A percentile compares a stretch with the other conserved stretches of the same genome.
phyloP scores from a whole-genome alignment of 108 stramenopile genomes.

The Nannochloropsis granulata region DNA sequence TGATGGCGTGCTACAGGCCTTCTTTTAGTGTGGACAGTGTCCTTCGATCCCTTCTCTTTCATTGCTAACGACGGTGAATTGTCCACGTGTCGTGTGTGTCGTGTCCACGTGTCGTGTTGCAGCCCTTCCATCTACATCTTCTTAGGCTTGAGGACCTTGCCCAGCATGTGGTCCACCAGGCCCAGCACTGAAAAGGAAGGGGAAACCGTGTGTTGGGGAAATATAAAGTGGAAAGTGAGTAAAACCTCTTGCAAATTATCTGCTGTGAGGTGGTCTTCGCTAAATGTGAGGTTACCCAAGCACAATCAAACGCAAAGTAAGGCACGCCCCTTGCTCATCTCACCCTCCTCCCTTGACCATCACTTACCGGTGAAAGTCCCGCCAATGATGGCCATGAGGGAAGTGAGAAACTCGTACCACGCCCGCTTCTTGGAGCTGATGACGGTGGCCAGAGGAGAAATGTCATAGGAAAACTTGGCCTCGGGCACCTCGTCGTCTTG shows the following conservation, averaged over 20 bases:
- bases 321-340: no score
- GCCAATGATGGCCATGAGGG: constrained; percentile 85
- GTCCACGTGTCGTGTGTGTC: no score
- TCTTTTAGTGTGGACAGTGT: no score
- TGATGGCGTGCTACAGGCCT: no score
- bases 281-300: background rate
- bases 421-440: constrained; percentile 9
- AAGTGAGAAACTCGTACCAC: constrained; percentile 90
- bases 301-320: background rate
- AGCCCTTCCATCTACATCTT: constrained; percentile 5
- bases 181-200: constrained; percentile 52
- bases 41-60: no score
- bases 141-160: constrained; percentile 66
- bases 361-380: constrained; percentile 73
- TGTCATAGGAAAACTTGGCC: constrained; percentile 35
- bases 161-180: constrained; percentile 72
- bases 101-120: no score
- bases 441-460: constrained; percentile 36
- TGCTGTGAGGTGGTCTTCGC: no score
- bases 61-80: no score
- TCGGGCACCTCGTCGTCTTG: constrained; percentile 21
- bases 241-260: background rate
- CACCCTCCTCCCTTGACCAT: no score
- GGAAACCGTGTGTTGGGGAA: background rate
- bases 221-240: background rate